Evolutionary conservation across 768 basidiomycete species (phyloP), one percentile per base, ranked within the genome.

Genomic region (Pluteus cervinus): DNA sequence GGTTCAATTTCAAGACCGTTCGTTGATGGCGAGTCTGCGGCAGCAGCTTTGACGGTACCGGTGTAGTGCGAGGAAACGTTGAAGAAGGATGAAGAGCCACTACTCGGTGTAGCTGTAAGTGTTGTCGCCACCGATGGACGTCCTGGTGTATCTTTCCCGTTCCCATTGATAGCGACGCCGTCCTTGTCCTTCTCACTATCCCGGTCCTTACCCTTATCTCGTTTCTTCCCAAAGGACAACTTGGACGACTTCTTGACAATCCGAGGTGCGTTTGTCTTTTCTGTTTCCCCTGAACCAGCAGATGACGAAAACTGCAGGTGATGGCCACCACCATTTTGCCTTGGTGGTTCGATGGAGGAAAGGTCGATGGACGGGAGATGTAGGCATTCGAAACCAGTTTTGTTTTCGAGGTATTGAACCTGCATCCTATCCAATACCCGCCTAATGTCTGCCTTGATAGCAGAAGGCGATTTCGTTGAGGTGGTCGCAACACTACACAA

Each of bases 351-450:
- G 9, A 94, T 69, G 10, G 88, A 84, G 3, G 84, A 71, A 7
- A 97, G 62, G 54, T 96, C 92, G 57, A 98, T 97, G 20, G 89
- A 92, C 0, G 94, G 94, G 21, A 87, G 61, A 56, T 99, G 91
- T 16, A 94, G 86, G 63, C 96, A 99, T 57, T 99, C 94, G 56
- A 90, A 98, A 2, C 94, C 96, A 40, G 79, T 69, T 61, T 82
- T 87, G 48, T 77, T 90, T 57, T 91, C 86, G 26, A 90, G 76
- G 55, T 96, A 91, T 58, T 91, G 89, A 22, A 99, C 86, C 45
- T 93, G 91, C 79, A 98, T 90, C 32, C 93, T 77, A 51, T 93
- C 88, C 25, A 98, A 72, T 2, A 96, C 93, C 9, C 76, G 75
- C 33, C 75, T 71, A 46, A 99, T 83, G 59, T 98, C 94, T 40